These are phyloP conservation scores for Paraurostyla sp. DNA, from an alignment of 73 alveolate genomes.

Conservation along the genomic window DNA sequence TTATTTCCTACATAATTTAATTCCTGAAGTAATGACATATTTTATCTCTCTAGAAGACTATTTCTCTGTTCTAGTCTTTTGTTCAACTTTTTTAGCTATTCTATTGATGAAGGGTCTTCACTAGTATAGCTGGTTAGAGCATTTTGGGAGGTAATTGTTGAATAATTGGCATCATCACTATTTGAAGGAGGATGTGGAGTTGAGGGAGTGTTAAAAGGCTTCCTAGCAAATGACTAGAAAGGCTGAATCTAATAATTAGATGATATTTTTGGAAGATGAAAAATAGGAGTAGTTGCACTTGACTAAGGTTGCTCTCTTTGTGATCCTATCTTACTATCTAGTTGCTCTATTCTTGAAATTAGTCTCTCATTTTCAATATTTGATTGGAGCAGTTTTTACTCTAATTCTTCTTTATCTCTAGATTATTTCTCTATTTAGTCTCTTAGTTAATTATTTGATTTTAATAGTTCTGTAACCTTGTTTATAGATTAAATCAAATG, in stretches of 20 bases:
- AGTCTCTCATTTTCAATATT: conserved; percentile 70
- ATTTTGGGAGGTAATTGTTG: no score
- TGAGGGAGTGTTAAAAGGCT: no score
- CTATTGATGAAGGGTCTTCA: neutral
- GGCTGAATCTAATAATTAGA: no score
- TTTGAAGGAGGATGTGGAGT: no score
- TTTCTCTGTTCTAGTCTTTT: conserved; percentile 28
- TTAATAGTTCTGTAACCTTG: conserved; percentile 71
- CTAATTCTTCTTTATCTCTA: conserved; percentile 57
- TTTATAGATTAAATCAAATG: conserved; percentile 62
- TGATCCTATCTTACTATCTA: conserved; percentile 45
- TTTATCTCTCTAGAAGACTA: neutral
- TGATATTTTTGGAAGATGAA: no score
- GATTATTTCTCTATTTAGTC: conserved; percentile 36
- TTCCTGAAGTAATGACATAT: neutral
- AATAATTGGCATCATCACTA: no score
- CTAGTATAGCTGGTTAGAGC: no score
- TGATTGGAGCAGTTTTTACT: conserved; percentile 26
- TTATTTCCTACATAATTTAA: conserved; percentile 22
- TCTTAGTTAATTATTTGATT: conserved; percentile 73
- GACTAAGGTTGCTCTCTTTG: no score
- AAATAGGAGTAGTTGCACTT: no score
- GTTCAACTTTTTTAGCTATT: neutral
- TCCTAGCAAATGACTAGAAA: no score
- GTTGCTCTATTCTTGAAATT: conserved; percentile 64